Evolutionary conservation across 148 eudicot genomes (phyloP), one percentile per base, ranked within the genome.

Genomic region (Rhododendron simsii): DNA sequence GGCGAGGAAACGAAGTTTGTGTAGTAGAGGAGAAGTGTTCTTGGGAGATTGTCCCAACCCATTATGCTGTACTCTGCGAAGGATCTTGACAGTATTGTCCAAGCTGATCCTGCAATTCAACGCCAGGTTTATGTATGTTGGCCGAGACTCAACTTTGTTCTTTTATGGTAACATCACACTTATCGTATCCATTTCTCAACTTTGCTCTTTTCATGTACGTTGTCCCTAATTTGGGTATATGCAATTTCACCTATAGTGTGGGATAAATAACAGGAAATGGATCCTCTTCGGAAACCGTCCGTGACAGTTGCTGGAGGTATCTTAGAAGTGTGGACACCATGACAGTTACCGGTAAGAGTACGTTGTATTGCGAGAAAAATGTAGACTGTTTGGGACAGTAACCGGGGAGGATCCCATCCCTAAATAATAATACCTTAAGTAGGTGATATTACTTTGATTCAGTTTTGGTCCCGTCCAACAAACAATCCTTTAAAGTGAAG

Each of bases 1-100:
- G 99, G 99, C 0, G 99, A 93, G 26, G 99, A 96, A 10, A 96
- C 98, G 23, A 96, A 96, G 86, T 96, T 96, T 45, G 98, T 94
- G 94, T 94, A 94, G 91, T 96, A 96, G 81, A 96, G 94, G 18
- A 96, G 98, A 45, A 96, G 99, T 39, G 95, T 94, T 82, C 98
- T 91, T 28, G 99, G 98, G 23, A 96, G 95, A 78, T 95, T 96
- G 83, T 96, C 99, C 92, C 94, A 95, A 4, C 98, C 99, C 1
- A 93, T 23, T 71, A 96, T 85, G 84, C 91, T 87, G 84, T 94
- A 96, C 87, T 96, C 99, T 3, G 98, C 89, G 77, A 96, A 96
- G 3, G 99, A 92, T 81, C 98, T 91, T 7, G 99, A 94, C n/a
- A 95, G 67, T 44, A 95, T 81, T 59, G 91, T 92, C 99, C 99